phyloP scores from a whole-genome alignment of 2,329 filamentous ascomycete genomes.

The Nigrospora sphaerica region DNA sequence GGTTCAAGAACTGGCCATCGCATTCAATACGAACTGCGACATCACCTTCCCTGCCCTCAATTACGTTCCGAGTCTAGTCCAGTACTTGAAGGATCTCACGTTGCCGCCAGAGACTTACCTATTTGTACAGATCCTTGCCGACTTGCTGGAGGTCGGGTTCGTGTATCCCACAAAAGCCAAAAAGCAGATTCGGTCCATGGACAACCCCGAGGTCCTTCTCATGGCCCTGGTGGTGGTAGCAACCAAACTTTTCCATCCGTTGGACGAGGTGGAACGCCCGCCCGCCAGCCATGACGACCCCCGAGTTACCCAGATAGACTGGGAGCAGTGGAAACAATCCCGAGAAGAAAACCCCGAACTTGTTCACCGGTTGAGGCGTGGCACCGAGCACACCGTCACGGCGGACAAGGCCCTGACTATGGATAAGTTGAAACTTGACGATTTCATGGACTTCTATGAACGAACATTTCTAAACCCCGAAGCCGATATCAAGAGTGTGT shows the following conservation, averaged over 20 bases:
- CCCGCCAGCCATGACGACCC: constrained; percentile 46
- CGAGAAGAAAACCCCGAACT: constrained; percentile 27
- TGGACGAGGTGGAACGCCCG: constrained; percentile 50
- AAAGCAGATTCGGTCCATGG: constrained; percentile 36
- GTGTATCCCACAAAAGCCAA: constrained; percentile 43
- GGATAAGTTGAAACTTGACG: constrained; percentile 55
- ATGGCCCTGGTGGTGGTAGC: constrained; percentile 65
- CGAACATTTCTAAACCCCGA: constrained; percentile 44
- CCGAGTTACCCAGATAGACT: constrained; percentile 57
- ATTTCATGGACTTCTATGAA: constrained; percentile 76
- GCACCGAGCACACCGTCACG: constrained; percentile 21
- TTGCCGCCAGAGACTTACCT: constrained; percentile 67
- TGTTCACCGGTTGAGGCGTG: constrained; percentile 10
- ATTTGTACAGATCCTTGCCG: constrained; percentile 49
- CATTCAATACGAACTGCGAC: constrained; percentile 61
- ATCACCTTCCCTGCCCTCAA: constrained; percentile 71
- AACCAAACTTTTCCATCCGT: constrained; percentile 72
- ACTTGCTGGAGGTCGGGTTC: constrained; percentile 45
- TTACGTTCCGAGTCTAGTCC: constrained; percentile 57
- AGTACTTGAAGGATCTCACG: constrained; percentile 63
- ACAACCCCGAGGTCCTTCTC: constrained; percentile 70
- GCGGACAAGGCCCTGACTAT: constrained; percentile 33
- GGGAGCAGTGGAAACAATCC: constrained; percentile 59
- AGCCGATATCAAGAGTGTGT: constrained; percentile 27
- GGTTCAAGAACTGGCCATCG: constrained; percentile 53